Base-by-base conservation (phyloP, 331 rosid species). In the Prunus yedoensis region DNA sequence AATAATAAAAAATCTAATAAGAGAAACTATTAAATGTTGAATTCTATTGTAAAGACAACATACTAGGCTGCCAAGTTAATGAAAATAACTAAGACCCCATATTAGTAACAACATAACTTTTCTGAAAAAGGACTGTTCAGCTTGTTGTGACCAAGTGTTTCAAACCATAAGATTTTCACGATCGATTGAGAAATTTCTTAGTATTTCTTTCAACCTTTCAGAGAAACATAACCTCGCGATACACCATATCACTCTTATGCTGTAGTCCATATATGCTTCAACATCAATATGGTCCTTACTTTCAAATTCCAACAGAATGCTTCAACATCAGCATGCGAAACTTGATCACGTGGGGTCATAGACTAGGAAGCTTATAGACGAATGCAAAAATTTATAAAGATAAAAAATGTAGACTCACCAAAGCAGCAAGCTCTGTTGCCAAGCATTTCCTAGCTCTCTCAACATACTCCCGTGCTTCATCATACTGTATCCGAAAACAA, bases 371-470 rank as follows among this genome's bases (percentile, higher is more conserved):
- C 70, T 68, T 64, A 25, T 4, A 35, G 30, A 68, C 54, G 54
- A 52, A 60, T 56, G 68, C 65, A 47, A 41, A 61, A 46, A n/a
- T 27, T 68, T n/a, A 69, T 10, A 20, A 71, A 5, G 16, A 28
- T 53, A 60, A 61, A 57, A 28, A 43, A 16, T 71, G 43, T 53
- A 82, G 49, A 82, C 96, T 87, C 78, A 95, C 99, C 85, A 95
- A 82, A 83, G 99, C 97, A 53, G 97, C 99, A 83, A 95, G 96
- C 83, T 95, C 97, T 27, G 99, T 95, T 54, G 97, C 99, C 86
- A 95, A 84, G 82, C 99, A 95, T 83, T 92, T 95, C 85, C 97
- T 83, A 75, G 99, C 97, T 85, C 97, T 86, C 87, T 95, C 99
- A 71, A 95, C 94, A 76, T 89, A 95, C 56, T 92, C 97, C 2